A percentile compares a stretch with the other conserved stretches of the same genome.
These are phyloP conservation scores for Metschnikowia koreensis DNA, from an alignment of 805 yeast species.

Conservation along the genomic window DNA sequence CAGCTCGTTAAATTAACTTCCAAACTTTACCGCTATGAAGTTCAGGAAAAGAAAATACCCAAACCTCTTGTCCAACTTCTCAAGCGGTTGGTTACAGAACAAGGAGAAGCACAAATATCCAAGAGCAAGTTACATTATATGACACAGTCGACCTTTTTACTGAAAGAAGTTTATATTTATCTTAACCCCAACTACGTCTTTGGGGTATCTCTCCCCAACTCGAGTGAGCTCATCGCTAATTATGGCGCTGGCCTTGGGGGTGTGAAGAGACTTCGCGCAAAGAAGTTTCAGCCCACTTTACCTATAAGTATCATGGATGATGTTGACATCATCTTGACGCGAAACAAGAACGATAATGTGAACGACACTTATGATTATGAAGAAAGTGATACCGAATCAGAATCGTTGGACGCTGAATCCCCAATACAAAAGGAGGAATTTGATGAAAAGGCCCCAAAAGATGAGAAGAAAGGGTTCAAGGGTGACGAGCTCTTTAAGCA, in stretches of 20 bases:
- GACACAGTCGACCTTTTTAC: slow-evolving; percentile 39
- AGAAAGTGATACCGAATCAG: slow-evolving; percentile 26
- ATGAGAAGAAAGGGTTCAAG: slow-evolving; percentile 23
- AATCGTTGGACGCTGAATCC: slow-evolving; percentile 20
- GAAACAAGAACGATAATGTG: slow-evolving; percentile 27
- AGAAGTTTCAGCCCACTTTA: slow-evolving; percentile 65
- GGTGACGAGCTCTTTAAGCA: slow-evolving; percentile 51
- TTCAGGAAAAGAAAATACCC: slow-evolving; percentile 69
- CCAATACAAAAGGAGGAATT: slow-evolving; percentile 9
- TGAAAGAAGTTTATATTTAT: slow-evolving; percentile 43
- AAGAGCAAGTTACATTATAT: slow-evolving; percentile 32
- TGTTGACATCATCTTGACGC: slow-evolving; percentile 55
- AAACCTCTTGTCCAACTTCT: slow-evolving; percentile 29
- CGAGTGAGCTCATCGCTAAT: slow-evolving; percentile 64
- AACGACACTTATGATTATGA: slow-evolving; percentile 34
- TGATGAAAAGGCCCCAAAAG: slow-evolving; percentile 9
- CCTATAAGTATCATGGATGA: slow-evolving; percentile 70
- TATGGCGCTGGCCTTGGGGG: slow-evolving; percentile 81
- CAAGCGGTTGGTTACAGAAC: slow-evolving; percentile 33
- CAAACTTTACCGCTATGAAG: slow-evolving; percentile 79
- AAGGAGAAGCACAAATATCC: slow-evolving; percentile 37
- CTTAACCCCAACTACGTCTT: slow-evolving; percentile 53
- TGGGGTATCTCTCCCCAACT: slow-evolving; percentile 68
- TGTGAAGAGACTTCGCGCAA: slow-evolving; percentile 49
- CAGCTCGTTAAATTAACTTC: slow-evolving; percentile 66